These are phyloP conservation scores for Penicillium sp. DNA, from an alignment of 2,329 filamentous ascomycete species.

Conservation along the genomic window DNA sequence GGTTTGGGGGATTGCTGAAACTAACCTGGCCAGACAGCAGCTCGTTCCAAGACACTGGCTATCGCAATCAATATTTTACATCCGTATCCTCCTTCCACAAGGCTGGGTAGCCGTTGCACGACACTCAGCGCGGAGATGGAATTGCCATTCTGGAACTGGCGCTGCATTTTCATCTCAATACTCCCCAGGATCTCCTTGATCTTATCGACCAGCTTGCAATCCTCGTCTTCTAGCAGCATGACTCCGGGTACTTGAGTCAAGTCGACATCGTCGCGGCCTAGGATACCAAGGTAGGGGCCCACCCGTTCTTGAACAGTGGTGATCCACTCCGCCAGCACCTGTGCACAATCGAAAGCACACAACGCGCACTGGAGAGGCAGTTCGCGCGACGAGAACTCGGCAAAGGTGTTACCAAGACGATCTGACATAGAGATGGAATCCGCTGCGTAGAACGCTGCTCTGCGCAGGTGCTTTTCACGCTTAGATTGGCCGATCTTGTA, in stretches of 20 bases:
- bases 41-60: constrained; percentile 82
- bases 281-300: constrained; percentile 81
- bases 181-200: constrained; percentile 74
- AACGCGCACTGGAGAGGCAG: constrained; percentile 86
- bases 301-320: constrained; percentile 90
- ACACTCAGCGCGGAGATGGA: constrained; percentile 53
- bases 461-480: constrained; percentile 82
- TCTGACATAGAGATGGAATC: constrained; percentile 88
- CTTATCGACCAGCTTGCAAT: constrained; percentile 79
- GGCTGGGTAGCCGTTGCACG: constrained; percentile 56
- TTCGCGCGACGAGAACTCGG: constrained; percentile 78
- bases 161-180: constrained; percentile 76
- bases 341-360: constrained; percentile 90
- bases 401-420: constrained; percentile 79
- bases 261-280: constrained; percentile 81
- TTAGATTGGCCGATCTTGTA: constrained; percentile 54
- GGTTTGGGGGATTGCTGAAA: not conserved
- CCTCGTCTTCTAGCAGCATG: constrained; percentile 89
- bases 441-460: constrained; percentile 92
- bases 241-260: constrained; percentile 77
- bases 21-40: constrained; percentile 89
- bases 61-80: constrained; percentile 81
- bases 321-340: constrained; percentile 92
- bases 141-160: constrained; percentile 56
- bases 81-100: constrained; percentile 71